Conservation (phyloP, 169 alveolate species). For the Cryptosporidium xiaoi region DNA sequence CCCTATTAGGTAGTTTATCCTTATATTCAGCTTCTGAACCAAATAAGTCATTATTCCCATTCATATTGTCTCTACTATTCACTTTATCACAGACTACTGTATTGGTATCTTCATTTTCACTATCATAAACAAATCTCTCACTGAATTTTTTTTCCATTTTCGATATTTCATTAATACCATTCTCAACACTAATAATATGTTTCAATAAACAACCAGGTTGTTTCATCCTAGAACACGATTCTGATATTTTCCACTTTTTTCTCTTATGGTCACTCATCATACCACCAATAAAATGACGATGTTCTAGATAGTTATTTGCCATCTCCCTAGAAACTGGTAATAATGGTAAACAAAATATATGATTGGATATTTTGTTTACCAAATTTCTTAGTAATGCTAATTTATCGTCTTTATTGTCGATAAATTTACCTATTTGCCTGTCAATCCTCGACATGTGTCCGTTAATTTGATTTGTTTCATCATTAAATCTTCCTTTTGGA, state of each 20-base stretch:
- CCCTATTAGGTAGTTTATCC: conserved; percentile 26
- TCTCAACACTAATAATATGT: conserved; percentile 14
- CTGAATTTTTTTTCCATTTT: conserved; percentile 1
- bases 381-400: conserved; percentile 9
- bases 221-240: conserved; percentile 55
- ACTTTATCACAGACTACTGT: not conserved
- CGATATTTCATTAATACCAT: not conserved
- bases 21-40: too few relatives aligned
- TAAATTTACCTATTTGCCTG: not conserved
- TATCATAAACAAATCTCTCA: not conserved
- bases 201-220: conserved; percentile 71
- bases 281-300: conserved; percentile 31
- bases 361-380: conserved; percentile 13
- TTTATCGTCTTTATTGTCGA: not conserved
- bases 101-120: not conserved
- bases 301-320: conserved; percentile 32
- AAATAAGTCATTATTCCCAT: not conserved
- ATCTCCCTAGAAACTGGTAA: conserved; percentile 45
- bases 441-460: not conserved
- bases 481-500: not conserved
- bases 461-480: not conserved
- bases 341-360: conserved; percentile 16
- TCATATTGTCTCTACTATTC: not conserved
- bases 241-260: conserved; percentile 56
- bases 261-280: not conserved